A percentile compares a stretch with the other conserved stretches of the same genome.
Conservation (phyloP, 805 yeast genomes). For the Kluyveromyces dobzhanskii region DNA sequence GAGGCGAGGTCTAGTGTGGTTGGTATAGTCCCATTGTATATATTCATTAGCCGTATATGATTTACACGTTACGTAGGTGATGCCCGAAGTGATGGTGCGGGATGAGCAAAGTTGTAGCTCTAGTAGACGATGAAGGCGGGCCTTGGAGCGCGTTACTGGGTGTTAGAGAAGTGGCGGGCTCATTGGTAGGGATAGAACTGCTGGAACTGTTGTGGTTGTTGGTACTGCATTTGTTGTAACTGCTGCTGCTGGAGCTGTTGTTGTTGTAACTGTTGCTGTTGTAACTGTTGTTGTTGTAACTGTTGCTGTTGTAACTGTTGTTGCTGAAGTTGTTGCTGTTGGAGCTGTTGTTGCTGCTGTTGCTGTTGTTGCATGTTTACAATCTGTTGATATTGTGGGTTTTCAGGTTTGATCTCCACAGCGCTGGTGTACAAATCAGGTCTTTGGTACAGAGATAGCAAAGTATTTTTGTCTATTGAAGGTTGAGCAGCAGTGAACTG, state of each 20-base stretch:
- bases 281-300: slow-evolving; percentile 12
- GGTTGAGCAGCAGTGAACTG: slow-evolving; percentile 13
- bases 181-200: slow-evolving; percentile 5
- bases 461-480: slow-evolving; percentile 15
- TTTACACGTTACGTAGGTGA: too few species aligned
- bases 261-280: slow-evolving; percentile 12
- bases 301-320: slow-evolving; percentile 10
- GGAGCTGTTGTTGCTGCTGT: slow-evolving; percentile 13
- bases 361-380: slow-evolving; percentile 21
- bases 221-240: slow-evolving; percentile 18
- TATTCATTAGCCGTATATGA: too few species aligned
- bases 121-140: too few species aligned
- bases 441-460: slow-evolving; percentile 23
- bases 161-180: too few species aligned
- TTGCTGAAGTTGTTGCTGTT: too few species aligned
- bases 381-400: slow-evolving; percentile 25
- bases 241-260: slow-evolving; percentile 14
- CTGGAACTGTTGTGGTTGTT: slow-evolving; percentile 8
- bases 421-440: slow-evolving; percentile 25
- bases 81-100: too few species aligned
- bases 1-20: too few species aligned
- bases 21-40: too few species aligned
- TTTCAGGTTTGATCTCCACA: slow-evolving; percentile 20
- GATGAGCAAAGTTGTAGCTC: too few species aligned
- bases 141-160: too few species aligned